Base-by-base conservation (phyloP, 306 rosid species). In the Erythrophleum fordii region DNA sequence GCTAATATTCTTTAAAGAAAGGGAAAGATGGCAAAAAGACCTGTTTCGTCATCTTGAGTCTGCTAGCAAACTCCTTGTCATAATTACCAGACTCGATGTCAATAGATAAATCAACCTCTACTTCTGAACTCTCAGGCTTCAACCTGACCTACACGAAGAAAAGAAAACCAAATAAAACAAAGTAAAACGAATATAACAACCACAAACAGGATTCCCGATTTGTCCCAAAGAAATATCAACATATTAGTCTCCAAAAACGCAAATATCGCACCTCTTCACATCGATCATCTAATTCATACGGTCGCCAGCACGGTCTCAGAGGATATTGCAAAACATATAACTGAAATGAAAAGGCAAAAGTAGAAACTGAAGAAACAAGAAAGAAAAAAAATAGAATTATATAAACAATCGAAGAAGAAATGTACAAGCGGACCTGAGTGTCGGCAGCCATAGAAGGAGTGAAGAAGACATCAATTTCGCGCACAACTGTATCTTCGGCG, bases 281-380 rank as follows among this genome's bases (percentile, higher is more conserved):
- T 74, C 82, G 89, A 31, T 89, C 90, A 16, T 90, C 97, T 56
- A 95, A 72, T 29, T 93, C 94, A 42, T 93, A 93, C 0, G 99
- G 99, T 51, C 98, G 83, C 99, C 99, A 95, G 51, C 76, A 55
- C 35, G 98, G 92, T 79, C 98, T 86, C 84, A 93, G 72, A 16
- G 99, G 99, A 91, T 90, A 95, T 87, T 95, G 99, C 74, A 91
- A 58, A 20, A 91, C 92, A 51, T 90, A 93, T 11, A 95, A 39
- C 98, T 93, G 81, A 59, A 53, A 67, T 29, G 3, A 41, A 11
- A 70, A 60, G 78, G 18, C 18, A n/a, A 74, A 64, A 6, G 60
- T 8, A 75, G 35, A 51, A 13, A 28, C 3, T 26, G 34, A 39
- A 11, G 13, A 9, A 67, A 68, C 28, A 0, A 22, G 18, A 1